Percentiles rank a stretch among this genome's conserved stretches.
Conservation (phyloP, 306 rosid genomes). For the Bauhinia variegata region DNA sequence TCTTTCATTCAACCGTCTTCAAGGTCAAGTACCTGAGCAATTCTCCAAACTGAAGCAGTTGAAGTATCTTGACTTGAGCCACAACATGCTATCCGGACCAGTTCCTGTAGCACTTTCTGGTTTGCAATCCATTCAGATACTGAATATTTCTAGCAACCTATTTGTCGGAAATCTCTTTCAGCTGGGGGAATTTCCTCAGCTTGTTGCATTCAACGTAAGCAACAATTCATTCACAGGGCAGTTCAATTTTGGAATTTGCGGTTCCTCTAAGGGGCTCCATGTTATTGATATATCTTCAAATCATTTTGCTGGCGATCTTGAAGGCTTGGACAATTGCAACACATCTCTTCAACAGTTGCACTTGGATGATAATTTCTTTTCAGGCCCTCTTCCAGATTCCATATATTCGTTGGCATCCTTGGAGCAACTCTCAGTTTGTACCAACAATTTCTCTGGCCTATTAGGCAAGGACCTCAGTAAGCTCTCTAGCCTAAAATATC, state of each 20-base stretch:
- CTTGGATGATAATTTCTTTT: conserved; percentile 55
- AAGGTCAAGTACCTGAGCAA: conserved; percentile 61
- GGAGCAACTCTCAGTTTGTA: conserved; percentile 64
- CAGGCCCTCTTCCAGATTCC: conserved; percentile 64
- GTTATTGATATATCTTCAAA: conserved; percentile 66
- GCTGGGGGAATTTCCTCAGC: conserved; percentile 48
- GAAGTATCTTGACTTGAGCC: conserved; percentile 70
- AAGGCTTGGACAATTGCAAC: conserved; percentile 59
- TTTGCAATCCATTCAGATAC: conserved; percentile 52
- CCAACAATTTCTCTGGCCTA: conserved; percentile 64
- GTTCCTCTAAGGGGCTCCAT: conserved; percentile 50
- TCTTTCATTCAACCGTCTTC: conserved; percentile 66
- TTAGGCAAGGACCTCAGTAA: conserved; percentile 66
- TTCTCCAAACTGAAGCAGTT: conserved; percentile 60
- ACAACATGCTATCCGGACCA: conserved; percentile 61
- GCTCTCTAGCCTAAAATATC: conserved; percentile 61
- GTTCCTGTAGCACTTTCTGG: conserved; percentile 54
- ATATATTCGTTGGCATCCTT: conserved; percentile 57
- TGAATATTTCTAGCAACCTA: conserved; percentile 69
- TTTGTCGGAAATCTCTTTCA: conserved; percentile 46
- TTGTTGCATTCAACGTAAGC: conserved; percentile 67
- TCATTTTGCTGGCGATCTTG: conserved; percentile 58
- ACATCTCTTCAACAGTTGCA: conserved; percentile 56
- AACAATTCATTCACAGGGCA: conserved; percentile 69
- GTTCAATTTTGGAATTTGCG: conserved; percentile 59